Evolutionary conservation across 352 stramenopile species (phyloP), one percentile per base, ranked within the genome.

Genomic region (Pythium apleroticum): DNA sequence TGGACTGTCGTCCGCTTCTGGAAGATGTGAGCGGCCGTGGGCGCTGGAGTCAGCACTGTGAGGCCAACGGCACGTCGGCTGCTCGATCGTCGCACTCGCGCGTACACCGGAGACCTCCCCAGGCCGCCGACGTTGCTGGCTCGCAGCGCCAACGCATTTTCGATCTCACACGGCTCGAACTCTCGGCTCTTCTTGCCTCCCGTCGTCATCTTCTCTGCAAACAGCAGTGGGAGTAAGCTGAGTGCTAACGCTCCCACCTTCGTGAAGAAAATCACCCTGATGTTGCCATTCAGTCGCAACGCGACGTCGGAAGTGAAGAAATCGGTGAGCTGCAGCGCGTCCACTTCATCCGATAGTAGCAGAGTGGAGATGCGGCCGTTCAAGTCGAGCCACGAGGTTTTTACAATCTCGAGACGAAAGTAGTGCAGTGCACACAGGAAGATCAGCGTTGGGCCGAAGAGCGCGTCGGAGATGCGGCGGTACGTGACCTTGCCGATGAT

Each of bases 391-490:
- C 39, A 52, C 0, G 27, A 49, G 20, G 50, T 66, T 8, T 37
- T 20, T 1, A 71, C 71, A 14, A 78, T 19, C 43, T 63, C 52
- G 0, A 53, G 4, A 19, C 71, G 66, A 20, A 72, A 72, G 35
- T 58, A 72, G 30, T 81, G 74, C 24, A 76, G n/a, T 0, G 67
- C 7, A 15, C 59, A 77, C 2, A 81, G 52, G 5, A 57, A 27
- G 0, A 72, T 22, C 0, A 81, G 57, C 27, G 71, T 79, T 28
- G 74, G 74, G 0, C 57, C 65, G 31, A 81, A 81, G 9, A 81
- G 20, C 15, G 24, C 37, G 30, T 81, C 74, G 14, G 62, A 73
- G 11, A 73, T 27, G 6, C 76, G 73, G 1, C 73, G 68, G 4
- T 63, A 68, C 14, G 65, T 15, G 1, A 65, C 15, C 60, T 77